phyloP scores from a whole-genome alignment of 352 stramenopile species.

The Phytophthora pistaciae region DNA sequence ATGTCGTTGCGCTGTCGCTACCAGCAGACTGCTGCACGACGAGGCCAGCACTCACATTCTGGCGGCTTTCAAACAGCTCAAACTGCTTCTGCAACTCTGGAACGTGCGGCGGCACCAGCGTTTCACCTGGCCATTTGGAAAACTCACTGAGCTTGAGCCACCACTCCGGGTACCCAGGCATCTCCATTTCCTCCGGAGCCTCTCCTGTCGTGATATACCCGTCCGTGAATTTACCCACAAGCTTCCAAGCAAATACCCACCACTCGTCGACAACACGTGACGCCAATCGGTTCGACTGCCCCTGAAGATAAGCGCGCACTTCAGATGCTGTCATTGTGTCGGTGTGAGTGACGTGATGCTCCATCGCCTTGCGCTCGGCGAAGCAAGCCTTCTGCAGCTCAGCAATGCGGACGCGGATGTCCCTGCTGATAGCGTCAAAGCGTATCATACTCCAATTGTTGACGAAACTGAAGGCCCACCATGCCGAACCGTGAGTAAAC shows the following conservation, averaged over 20 bases:
- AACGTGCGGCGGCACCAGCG: constrained; percentile 52
- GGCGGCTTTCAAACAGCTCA: constrained; percentile 39
- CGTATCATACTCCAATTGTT: constrained; percentile 89
- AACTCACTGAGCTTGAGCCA: constrained; percentile 74
- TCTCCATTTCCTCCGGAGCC: constrained; percentile 53
- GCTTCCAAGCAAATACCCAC: constrained; percentile 75
- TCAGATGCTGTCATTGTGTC: constrained; percentile 21
- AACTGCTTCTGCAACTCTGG: constrained; percentile 54
- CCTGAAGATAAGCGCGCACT: constrained; percentile 40
- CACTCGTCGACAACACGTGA: constrained; percentile 64
- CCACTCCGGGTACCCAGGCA: constrained; percentile 72
- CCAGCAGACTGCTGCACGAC: constrained; percentile 9
- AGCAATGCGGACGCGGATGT: constrained; percentile 54
- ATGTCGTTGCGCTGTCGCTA: constrained; percentile 6
- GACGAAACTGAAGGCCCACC: constrained; percentile 90
- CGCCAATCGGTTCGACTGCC: constrained; percentile 63
- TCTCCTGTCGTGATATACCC: constrained; percentile 83
- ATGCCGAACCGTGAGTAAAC: constrained; percentile 71
- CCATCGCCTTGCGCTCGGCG: constrained; percentile 29
- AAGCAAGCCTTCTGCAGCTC: constrained; percentile 57
- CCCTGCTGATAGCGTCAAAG: constrained; percentile 79
- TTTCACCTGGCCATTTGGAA: constrained; percentile 71
- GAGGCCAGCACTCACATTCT: constrained; percentile 26
- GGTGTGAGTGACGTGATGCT: constrained; percentile 31
- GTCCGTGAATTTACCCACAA: constrained; percentile 81